Percentiles rank a stretch among this genome's conserved stretches.
phyloP scores from a whole-genome alignment of 768 basidiomycete species.

The Lactarius deliciosus region DNA sequence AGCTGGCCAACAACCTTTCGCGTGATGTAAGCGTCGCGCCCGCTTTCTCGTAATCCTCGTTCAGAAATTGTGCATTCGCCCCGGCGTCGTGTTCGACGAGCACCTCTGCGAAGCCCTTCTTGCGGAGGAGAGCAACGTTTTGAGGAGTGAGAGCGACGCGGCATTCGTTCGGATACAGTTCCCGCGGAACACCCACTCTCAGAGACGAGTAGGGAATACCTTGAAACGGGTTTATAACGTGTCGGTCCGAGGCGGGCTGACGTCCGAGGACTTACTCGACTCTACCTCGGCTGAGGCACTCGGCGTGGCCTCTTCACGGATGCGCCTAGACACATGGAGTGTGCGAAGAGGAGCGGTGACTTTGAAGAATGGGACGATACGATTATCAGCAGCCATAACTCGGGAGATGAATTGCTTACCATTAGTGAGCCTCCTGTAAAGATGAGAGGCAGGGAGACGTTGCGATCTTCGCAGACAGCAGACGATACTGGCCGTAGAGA shows the following conservation, averaged over 20 bases:
- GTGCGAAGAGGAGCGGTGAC: conserved; percentile 11
- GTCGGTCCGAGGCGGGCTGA: not conserved
- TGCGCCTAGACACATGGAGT: conserved; percentile 20
- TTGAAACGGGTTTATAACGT: conserved; percentile 28
- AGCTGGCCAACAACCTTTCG: conserved; percentile 62
- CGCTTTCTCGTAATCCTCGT: conserved; percentile 75
- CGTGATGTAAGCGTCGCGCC: conserved; percentile 76
- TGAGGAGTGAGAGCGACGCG: conserved; percentile 81
- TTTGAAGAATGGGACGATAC: not conserved
- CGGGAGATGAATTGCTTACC: not conserved
- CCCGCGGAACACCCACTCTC: conserved; percentile 73
- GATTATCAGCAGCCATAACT: not conserved
- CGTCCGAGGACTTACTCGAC: conserved; percentile 17
- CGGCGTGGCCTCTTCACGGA: conserved; percentile 5
- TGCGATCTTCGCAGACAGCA: conserved; percentile 10
- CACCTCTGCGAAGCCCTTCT: conserved; percentile 78
- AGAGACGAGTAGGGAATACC: conserved; percentile 69
- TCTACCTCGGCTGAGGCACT: conserved; percentile 19
- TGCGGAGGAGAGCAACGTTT: conserved; percentile 69
- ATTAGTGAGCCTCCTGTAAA: conserved; percentile 4
- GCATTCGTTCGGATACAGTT: conserved; percentile 74
- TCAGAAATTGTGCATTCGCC: conserved; percentile 69
- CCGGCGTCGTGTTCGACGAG: conserved; percentile 76
- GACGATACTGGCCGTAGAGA: conserved; percentile 17
- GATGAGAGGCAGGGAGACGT: conserved; percentile 10